Evolutionary conservation across 2,329 filamentous ascomycete species (phyloP), one percentile per base, ranked within the genome.

Genomic region (Penicillium olsonii): DNA sequence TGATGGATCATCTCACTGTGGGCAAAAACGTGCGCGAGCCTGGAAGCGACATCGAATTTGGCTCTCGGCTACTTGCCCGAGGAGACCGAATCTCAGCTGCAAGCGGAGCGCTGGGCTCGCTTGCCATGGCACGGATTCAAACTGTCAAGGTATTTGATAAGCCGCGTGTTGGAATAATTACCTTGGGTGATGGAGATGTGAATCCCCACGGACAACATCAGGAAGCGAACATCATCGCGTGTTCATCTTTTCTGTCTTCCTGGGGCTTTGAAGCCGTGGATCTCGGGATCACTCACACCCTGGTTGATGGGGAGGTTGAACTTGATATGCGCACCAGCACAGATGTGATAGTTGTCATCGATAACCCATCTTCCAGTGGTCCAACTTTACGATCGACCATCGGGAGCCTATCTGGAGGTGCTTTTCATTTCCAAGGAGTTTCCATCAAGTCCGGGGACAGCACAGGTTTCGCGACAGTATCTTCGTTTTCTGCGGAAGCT

Each of bases 381-480:
- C 84, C 96, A 4, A 94, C 97, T 70, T 84, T 97, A 10, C 97
- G 97, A 68, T 91, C 92, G 0, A 96, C 92, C 0, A 88, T 97
- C 61, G 92, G 96, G n/a, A n/a, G n/a, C n/a, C 75, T 85, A 84
- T 1, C 81, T 97, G 1, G 90, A 90, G 92, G 94, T 4, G 92
- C 86, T 0, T 95, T 97, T 57, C 92, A 96, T 70, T 97, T 99
- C 61, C 92, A 92, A 15, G 86, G 92, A 2, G 92, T 97, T 5
- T 83, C 86, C 45, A 96, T 99, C 92, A 97, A 97, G 75, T 94
- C 92, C 0, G 94, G 92, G 3, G 97, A 96, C 71, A 92, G 92
- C 2, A 96, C 91, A 0, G 97, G 94, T 0, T 99, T 97, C 69
- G 92, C 92, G 2, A 96, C 90, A 0, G 81, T 96, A 0, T 84